phyloP scores from a whole-genome alignment of 176 grass and related monocot species.

The Olyra latifolia region DNA sequence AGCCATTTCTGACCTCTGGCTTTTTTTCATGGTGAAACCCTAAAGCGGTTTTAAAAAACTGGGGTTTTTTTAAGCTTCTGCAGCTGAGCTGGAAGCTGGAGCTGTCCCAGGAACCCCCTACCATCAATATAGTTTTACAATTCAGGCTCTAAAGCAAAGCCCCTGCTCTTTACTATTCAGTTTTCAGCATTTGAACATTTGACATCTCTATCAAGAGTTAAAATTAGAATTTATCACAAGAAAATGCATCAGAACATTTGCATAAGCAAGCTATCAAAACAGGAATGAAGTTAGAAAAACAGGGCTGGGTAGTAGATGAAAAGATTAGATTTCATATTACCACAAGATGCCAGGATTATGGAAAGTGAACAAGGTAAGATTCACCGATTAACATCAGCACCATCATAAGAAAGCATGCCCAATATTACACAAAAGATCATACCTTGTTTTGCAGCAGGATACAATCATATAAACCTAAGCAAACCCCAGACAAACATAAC shows the following conservation, averaged over 20 bases:
- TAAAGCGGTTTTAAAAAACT: no score
- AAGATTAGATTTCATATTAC: not conserved
- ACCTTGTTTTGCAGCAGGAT: slow-evolving; percentile 34
- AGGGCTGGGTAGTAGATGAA: not conserved
- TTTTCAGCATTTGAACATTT: not conserved
- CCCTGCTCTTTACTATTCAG: not conserved
- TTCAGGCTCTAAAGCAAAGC: not conserved
- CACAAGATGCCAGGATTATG: not conserved
- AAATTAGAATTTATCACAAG: slow-evolving; percentile 8
- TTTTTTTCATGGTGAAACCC: no score
- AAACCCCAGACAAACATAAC: slow-evolving; percentile 31
- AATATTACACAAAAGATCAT: slow-evolving; percentile 39
- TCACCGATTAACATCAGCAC: slow-evolving; percentile 23
- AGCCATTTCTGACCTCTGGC: no score
- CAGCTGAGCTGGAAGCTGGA: no score
- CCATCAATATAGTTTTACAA: not conserved
- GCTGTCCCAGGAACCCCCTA: no score
- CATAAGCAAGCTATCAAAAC: not conserved
- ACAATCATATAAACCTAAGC: slow-evolving; percentile 36
- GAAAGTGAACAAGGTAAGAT: slow-evolving; percentile 5
- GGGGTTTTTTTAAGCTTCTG: no score
- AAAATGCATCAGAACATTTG: slow-evolving; percentile 8
- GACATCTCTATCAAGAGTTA: not conserved
- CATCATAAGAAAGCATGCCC: slow-evolving; percentile 30
- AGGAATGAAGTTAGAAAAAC: not conserved